Conservation (phyloP, 345 rosid genomes). For the Ricinus communis region DNA sequence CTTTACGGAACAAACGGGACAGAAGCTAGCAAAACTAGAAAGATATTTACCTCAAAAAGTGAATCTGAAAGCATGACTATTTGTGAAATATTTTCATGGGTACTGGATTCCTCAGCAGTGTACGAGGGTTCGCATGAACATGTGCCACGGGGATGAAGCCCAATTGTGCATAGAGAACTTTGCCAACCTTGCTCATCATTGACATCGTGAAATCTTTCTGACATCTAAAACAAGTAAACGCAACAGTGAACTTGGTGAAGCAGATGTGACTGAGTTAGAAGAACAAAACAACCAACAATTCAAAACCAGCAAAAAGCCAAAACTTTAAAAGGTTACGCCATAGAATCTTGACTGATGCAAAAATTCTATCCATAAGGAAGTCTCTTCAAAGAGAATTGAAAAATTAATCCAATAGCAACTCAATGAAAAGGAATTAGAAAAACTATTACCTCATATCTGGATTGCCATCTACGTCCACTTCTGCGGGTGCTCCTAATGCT, state of each 20-base stretch:
- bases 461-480: constrained; percentile 16
- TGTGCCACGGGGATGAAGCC: constrained; percentile 25
- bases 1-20: neutral
- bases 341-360: neutral
- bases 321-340: neutral
- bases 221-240: constrained; percentile 9
- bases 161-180: constrained; percentile 9
- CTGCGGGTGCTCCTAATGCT: constrained; percentile 6
- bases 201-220: constrained; percentile 23
- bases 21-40: neutral
- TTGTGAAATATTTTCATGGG: constrained; percentile 16
- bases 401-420: neutral
- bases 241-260: neutral
- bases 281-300: neutral
- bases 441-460: constrained; percentile 25
- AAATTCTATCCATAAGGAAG: neutral
- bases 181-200: constrained; percentile 16
- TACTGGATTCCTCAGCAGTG: constrained; percentile 4
- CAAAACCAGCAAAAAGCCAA: neutral
- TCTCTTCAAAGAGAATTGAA: neutral
- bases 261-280: neutral
- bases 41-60: constrained; percentile 25
- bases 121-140: constrained; percentile 20
- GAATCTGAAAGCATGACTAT: constrained; percentile 24
- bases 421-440: neutral